These are phyloP conservation scores for Skeletonema costatum DNA, from an alignment of 108 stramenopile species.

Conservation along the genomic window DNA sequence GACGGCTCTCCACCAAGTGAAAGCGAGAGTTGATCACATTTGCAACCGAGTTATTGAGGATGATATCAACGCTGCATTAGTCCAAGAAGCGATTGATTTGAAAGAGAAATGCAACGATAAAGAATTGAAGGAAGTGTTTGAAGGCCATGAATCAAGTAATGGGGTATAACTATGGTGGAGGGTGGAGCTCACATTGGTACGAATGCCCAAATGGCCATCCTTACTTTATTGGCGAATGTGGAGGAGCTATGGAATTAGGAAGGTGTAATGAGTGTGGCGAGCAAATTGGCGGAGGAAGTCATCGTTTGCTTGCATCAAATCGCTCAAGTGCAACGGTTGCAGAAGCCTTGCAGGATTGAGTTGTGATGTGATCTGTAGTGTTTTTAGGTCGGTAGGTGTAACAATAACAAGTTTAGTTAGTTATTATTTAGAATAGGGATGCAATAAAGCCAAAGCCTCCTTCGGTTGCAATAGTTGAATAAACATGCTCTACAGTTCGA, in stretches of 20 bases:
- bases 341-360: background rate
- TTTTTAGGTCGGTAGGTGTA: no score
- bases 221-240: constrained; percentile 63
- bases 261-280: constrained; percentile 53
- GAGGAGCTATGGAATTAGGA: constrained; percentile 48
- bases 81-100: constrained; percentile 7
- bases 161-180: constrained; percentile 45
- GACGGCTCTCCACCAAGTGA: no score
- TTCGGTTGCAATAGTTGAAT: no score
- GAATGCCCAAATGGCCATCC: constrained; percentile 67
- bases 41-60: background rate
- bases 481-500: no score
- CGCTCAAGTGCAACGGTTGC: constrained; percentile 11
- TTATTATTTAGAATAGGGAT: no score
- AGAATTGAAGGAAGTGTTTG: constrained; percentile 26
- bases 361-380: no score
- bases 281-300: constrained; percentile 41
- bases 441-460: no score
- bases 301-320: constrained; percentile 29
- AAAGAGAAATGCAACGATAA: background rate
- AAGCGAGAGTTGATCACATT: background rate
- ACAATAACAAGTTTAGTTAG: no score
- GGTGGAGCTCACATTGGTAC: constrained; percentile 50
- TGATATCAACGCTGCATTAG: background rate
- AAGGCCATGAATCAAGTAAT: constrained; percentile 41